A percentile compares a stretch with the other conserved stretches of the same genome.
Conservation (phyloP, 257 asterid genomes). For the Parsonsia alboflavescens region DNA sequence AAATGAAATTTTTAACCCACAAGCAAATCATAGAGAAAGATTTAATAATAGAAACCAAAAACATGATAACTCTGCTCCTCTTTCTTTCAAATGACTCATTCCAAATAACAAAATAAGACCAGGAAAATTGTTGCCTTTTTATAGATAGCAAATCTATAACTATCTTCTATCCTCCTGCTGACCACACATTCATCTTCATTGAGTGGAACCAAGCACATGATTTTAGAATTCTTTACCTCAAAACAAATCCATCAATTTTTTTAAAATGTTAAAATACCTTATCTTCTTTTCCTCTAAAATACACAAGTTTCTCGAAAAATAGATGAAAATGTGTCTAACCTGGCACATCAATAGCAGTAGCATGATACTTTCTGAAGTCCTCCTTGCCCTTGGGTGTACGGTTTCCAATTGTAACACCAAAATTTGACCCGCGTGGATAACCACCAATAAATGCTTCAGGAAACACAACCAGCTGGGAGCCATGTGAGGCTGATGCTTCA, state of each 20-base stretch:
- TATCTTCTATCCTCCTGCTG: not conserved
- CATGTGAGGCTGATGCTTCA: slow-evolving; percentile 92
- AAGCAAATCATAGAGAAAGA: not conserved
- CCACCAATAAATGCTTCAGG: slow-evolving; percentile 99
- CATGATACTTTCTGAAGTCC: slow-evolving; percentile 81
- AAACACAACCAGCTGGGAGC: slow-evolving; percentile 86
- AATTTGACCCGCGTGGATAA: slow-evolving; percentile 89
- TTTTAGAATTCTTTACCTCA: not conserved
- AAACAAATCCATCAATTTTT: not conserved
- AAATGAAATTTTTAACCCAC: not conserved
- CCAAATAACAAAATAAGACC: not conserved
- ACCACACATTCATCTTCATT: not conserved
- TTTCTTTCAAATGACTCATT: not conserved
- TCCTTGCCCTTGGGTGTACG: slow-evolving; percentile 91
- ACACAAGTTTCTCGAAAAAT: not conserved
- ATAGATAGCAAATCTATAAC: not conserved
- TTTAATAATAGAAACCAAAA: not conserved
- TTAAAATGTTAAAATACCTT: too few relatives aligned
- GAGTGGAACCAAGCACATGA: not conserved
- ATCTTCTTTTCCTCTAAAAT: too few relatives aligned
- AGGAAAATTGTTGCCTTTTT: not conserved
- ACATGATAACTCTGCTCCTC: not conserved
- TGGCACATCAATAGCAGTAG: slow-evolving; percentile 93
- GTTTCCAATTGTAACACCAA: slow-evolving; percentile 81
- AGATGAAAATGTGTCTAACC: slow-evolving; percentile 36